These are phyloP conservation scores for Clavaria fumosa DNA, from an alignment of 768 basidiomycete species.

Conservation along the genomic window DNA sequence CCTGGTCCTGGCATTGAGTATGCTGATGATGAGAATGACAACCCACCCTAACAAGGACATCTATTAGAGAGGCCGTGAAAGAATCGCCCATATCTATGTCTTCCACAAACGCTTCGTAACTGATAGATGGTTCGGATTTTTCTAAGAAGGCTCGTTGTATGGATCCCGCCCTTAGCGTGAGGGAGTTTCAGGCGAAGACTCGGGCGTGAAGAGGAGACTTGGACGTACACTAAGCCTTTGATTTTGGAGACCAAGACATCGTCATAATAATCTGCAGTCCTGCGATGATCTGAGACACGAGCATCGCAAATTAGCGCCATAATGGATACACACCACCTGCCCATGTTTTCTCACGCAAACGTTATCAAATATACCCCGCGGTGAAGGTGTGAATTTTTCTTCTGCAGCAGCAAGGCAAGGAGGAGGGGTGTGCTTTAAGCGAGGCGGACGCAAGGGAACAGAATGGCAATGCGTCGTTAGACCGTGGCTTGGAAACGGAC, in stretches of 20 bases:
- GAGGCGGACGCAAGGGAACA: too few species aligned
- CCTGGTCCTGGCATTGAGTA: conserved; percentile 6
- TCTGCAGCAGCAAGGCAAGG: too few species aligned
- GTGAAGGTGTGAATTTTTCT: too few species aligned
- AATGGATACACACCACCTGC: too few species aligned
- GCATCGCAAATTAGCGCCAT: too few species aligned
- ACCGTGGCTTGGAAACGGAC: too few species aligned
- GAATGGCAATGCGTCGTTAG: too few species aligned
- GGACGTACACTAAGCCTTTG: conserved; percentile 60
- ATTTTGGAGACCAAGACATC: conserved; percentile 62
- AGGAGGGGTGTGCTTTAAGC: too few species aligned
- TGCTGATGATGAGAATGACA: background rate
- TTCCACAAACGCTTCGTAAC: conserved; percentile 60
- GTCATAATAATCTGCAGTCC: conserved; percentile 61
- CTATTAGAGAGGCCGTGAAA: conserved; percentile 61
- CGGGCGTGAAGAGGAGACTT: background rate
- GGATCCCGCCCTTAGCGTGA: conserved; percentile 42
- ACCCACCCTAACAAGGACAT: conserved; percentile 65
- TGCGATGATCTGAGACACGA: conserved; percentile 20
- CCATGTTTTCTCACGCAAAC: too few species aligned
- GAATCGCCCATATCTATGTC: conserved; percentile 68
- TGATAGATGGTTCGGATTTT: conserved; percentile 45
- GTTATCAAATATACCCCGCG: too few species aligned
- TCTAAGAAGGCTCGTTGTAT: conserved; percentile 56
- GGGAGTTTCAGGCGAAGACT: too few species aligned